Percentiles rank a stretch among this genome's conserved stretches.
These are phyloP conservation scores for Chlorella variabilis DNA, from an alignment of 163 green algal genomes.

Conservation along the genomic window DNA sequence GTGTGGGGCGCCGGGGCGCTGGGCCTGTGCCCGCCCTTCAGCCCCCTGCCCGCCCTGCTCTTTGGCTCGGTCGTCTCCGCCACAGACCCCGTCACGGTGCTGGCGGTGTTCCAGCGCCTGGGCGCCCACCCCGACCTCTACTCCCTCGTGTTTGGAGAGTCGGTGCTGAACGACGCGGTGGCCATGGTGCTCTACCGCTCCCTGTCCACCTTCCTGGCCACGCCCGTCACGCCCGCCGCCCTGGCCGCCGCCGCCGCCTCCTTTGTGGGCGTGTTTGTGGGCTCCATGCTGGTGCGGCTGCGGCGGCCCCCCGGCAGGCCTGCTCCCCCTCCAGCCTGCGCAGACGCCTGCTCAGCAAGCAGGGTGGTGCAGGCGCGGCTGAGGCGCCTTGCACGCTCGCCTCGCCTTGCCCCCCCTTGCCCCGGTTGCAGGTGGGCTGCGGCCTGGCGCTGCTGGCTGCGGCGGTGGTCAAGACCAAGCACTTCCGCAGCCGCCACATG, in stretches of 20 bases:
- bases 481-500: conserved; percentile 33
- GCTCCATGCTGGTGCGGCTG: conserved; percentile 20
- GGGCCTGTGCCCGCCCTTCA: conserved; percentile 57
- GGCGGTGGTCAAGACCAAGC: conserved; percentile 5
- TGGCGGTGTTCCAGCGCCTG: conserved; percentile 64
- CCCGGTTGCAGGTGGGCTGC: background rate
- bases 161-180: conserved; percentile 81
- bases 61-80: conserved; percentile 82
- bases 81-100: conserved; percentile 79
- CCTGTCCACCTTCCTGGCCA: conserved; percentile 52
- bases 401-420: background rate
- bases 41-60: conserved; percentile 64
- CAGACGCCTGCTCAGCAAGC: background rate
- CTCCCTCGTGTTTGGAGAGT: conserved; percentile 84
- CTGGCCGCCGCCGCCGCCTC: conserved; percentile 11
- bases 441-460: conserved; percentile 30
- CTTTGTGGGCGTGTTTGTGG: conserved; percentile 48
- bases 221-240: conserved; percentile 17
- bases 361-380: too few species aligned
- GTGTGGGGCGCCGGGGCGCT: conserved; percentile 58
- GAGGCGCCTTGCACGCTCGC: too few species aligned
- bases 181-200: conserved; percentile 80
- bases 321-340: background rate
- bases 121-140: conserved; percentile 69
- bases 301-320: too few species aligned